Conservation (phyloP, 768 basidiomycete genomes). For the Suillus occidentalis region DNA sequence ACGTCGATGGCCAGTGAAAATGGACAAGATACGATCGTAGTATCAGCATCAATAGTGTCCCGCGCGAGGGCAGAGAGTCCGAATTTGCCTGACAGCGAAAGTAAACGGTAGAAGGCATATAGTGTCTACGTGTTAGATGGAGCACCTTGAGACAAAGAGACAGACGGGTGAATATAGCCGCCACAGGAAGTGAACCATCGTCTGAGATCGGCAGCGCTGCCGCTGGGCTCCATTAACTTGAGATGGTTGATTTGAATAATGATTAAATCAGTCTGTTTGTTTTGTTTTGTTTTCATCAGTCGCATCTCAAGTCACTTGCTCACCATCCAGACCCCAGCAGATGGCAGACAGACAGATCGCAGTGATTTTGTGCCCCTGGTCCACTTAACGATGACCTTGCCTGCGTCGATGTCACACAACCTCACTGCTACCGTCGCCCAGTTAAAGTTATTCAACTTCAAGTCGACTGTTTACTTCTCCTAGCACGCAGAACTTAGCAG, state of each 20-base stretch:
- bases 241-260: neutral
- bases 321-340: neutral
- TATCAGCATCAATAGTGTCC: constrained; percentile 47
- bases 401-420: neutral
- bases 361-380: neutral
- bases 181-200: constrained; percentile 51
- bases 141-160: constrained; percentile 49
- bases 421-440: neutral
- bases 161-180: constrained; percentile 50
- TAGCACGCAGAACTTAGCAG: too few species aligned
- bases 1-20: constrained; percentile 64
- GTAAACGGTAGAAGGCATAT: constrained; percentile 12
- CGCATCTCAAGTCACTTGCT: too few species aligned
- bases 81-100: constrained; percentile 33
- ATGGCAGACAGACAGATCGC: neutral
- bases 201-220: constrained; percentile 31
- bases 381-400: neutral
- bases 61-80: constrained; percentile 55
- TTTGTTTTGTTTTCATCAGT: too few species aligned
- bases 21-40: constrained; percentile 66
- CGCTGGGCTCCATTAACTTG: neutral
- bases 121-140: constrained; percentile 2
- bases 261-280: too few species aligned
- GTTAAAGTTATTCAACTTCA: too few species aligned
- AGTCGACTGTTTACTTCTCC: too few species aligned